A percentile compares a stretch with the other conserved stretches of the same genome.
Conservation (phyloP, 2,329 filamentous ascomycete genomes). For the Trichoderma pleuroti region DNA sequence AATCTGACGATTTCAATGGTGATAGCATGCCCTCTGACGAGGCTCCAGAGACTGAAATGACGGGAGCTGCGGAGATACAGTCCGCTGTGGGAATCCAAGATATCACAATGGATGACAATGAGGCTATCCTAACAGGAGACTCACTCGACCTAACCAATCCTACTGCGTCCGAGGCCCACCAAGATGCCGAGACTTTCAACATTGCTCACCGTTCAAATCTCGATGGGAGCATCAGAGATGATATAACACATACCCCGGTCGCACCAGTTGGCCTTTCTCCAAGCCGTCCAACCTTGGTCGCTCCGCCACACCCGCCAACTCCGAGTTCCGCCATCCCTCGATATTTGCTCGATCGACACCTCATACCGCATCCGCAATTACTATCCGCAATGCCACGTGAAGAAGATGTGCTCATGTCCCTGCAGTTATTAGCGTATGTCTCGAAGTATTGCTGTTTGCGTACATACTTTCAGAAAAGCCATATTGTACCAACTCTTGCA, state of each 20-base stretch:
- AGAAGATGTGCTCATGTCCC: conserved; percentile 96
- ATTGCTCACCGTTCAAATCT: conserved; percentile 82
- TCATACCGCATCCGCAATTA: conserved; percentile 67
- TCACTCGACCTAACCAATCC: conserved; percentile 72
- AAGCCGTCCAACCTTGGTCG: conserved; percentile 64
- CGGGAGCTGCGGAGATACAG: conserved; percentile 76
- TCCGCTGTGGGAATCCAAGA: conserved; percentile 82
- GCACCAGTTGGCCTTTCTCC: conserved; percentile 71
- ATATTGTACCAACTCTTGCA: conserved; percentile 86
- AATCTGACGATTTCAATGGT: conserved; percentile 79
- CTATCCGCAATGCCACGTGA: conserved; percentile 91
- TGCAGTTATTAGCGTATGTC: conserved; percentile 94
- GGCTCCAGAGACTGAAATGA: conserved; percentile 71
- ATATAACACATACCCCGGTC: conserved; percentile 61
- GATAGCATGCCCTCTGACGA: conserved; percentile 81
- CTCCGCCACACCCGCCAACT: conserved; percentile 70
- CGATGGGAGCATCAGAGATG: conserved; percentile 79
- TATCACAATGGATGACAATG: conserved; percentile 73
- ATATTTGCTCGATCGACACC: conserved; percentile 72
- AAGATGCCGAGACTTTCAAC: conserved; percentile 87
- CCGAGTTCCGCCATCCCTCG: conserved; percentile 70
- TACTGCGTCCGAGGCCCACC: conserved; percentile 72
- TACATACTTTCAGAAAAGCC: conserved; percentile 91
- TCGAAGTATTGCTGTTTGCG: conserved; percentile 98
- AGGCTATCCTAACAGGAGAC: conserved; percentile 72